Evolutionary conservation across 345 rosid genomes (phyloP).

Genomic region (Nasturtium officinale): DNA sequence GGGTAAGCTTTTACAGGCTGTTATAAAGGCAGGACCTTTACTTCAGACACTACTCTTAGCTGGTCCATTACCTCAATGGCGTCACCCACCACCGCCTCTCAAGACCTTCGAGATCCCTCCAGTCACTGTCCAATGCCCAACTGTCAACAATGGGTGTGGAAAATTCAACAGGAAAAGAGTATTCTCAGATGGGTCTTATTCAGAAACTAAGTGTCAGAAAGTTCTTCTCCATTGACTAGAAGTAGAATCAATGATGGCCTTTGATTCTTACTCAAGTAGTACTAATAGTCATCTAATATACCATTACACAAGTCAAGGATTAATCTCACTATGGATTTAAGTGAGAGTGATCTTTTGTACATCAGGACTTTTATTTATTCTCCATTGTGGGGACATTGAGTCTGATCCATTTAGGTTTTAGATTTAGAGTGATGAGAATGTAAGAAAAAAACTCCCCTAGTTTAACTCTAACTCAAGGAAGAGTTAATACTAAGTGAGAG

Average conservation of each 20-base stretch:
- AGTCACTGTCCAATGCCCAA: slow-evolving; percentile 58
- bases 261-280: slow-evolving; percentile 21
- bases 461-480: slow-evolving; percentile 30
- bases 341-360: slow-evolving; percentile 50
- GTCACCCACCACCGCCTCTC: slow-evolving; percentile 93
- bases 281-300: slow-evolving; percentile 43
- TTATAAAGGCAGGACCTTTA: slow-evolving; percentile 95
- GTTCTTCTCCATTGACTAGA: slow-evolving; percentile 62
- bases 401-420: slow-evolving; percentile 37
- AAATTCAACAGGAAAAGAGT: slow-evolving; percentile 66
- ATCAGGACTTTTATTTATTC: slow-evolving; percentile 36
- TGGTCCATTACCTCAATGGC: slow-evolving; percentile 97
- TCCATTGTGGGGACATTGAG: slow-evolving; percentile 19
- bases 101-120: slow-evolving; percentile 94
- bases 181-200: slow-evolving; percentile 57
- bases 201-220: slow-evolving; percentile 67
- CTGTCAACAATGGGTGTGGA: slow-evolving; percentile 54
- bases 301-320: slow-evolving; percentile 30
- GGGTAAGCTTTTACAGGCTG: slow-evolving; percentile 95
- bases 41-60: slow-evolving; percentile 90
- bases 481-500: slow-evolving; percentile 33
- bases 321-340: slow-evolving; percentile 28
- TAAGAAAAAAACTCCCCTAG: slow-evolving; percentile 36
- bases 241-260: slow-evolving; percentile 15
- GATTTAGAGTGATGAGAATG: slow-evolving; percentile 31